Conservation (phyloP, 495 filamentous ascomycete genomes). For the Rostrohypoxylon terebratum region DNA sequence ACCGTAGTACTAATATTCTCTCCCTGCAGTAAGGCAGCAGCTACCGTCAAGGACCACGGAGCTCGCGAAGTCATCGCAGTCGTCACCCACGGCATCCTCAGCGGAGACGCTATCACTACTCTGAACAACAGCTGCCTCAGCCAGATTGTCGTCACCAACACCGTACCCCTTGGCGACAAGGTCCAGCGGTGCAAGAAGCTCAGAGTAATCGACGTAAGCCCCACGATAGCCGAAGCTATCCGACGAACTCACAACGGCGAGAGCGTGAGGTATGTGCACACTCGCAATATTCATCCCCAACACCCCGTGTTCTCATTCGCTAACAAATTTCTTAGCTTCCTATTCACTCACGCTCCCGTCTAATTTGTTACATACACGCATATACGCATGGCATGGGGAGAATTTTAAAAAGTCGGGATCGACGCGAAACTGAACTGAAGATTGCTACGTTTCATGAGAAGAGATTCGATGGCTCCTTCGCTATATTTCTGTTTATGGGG, state of each 20-base stretch:
- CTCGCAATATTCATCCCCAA: not conserved
- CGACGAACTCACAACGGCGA: conserved; percentile 96
- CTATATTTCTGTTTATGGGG: not conserved
- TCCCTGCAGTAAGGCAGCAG: conserved; percentile 77
- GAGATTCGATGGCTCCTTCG: conserved; percentile 13
- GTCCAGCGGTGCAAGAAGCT: conserved; percentile 75
- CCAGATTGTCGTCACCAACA: conserved; percentile 93
- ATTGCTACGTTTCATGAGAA: conserved; percentile 16
- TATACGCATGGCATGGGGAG: not conserved
- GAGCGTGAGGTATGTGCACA: conserved; percentile 37
- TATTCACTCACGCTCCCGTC: conserved; percentile 89
- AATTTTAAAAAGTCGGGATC: not conserved
- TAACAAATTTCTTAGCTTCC: conserved; percentile 63
- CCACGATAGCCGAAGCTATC: conserved; percentile 77
- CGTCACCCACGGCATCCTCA: conserved; percentile 95
- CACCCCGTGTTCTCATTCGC: not conserved
- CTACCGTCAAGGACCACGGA: conserved; percentile 89
- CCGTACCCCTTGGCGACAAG: conserved; percentile 90
- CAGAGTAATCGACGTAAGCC: conserved; percentile 91
- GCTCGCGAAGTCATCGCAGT: conserved; percentile 91
- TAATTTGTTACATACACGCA: conserved; percentile 42
- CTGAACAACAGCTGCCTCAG: conserved; percentile 84
- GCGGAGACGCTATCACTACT: conserved; percentile 89
- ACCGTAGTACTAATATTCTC: conserved; percentile 19
- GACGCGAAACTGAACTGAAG: conserved; percentile 2